Percentiles rank a stretch among this genome's conserved stretches.
phyloP scores from a whole-genome alignment of 1,284 basidiomycete species.

The Xanthoconium separans region DNA sequence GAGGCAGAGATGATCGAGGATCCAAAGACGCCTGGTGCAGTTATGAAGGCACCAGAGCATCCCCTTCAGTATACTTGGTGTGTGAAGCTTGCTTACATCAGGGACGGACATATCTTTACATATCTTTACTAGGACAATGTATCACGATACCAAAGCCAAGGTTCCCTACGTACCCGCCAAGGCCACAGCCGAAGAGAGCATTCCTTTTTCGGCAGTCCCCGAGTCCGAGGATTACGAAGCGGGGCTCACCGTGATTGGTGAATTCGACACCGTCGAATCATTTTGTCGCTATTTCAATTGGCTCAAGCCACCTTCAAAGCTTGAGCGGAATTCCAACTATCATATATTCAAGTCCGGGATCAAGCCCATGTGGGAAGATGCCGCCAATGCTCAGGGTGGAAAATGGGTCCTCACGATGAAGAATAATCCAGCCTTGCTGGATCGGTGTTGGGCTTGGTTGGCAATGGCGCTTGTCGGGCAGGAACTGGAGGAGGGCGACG shows the following conservation, averaged over 20 bases:
- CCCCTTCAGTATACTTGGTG: slow-evolving; percentile 84
- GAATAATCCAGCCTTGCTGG: slow-evolving; percentile 74
- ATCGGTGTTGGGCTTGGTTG: slow-evolving; percentile 89
- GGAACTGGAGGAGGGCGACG: slow-evolving; percentile 82
- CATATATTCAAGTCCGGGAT: slow-evolving; percentile 92
- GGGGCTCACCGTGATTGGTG: slow-evolving; percentile 74
- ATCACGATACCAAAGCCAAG: slow-evolving; percentile 83
- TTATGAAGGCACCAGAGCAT: slow-evolving; percentile 74
- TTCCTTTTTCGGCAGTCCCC: slow-evolving; percentile 34
- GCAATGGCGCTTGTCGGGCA: slow-evolving; percentile 91
- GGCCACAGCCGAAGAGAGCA: slow-evolving; percentile 28
- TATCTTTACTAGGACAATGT: slow-evolving; percentile 67
- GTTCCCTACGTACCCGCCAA: slow-evolving; percentile 50
- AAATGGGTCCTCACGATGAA: slow-evolving; percentile 96
- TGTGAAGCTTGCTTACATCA: slow-evolving; percentile 28
- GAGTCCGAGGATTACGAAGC: slow-evolving; percentile 76
- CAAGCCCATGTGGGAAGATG: slow-evolving; percentile 97
- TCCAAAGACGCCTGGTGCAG: slow-evolving; percentile 73
- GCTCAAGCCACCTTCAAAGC: slow-evolving; percentile 85
- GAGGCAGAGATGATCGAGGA: slow-evolving; percentile 74
- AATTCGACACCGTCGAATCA: slow-evolving; percentile 83
- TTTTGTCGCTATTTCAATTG: slow-evolving; percentile 96
- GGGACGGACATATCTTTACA: neutral
- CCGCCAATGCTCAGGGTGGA: slow-evolving; percentile 86
- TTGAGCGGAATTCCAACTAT: slow-evolving; percentile 89